These are phyloP conservation scores for Amaranthus palmeri DNA, from an alignment of 148 eudicot genomes.

Conservation along the genomic window DNA sequence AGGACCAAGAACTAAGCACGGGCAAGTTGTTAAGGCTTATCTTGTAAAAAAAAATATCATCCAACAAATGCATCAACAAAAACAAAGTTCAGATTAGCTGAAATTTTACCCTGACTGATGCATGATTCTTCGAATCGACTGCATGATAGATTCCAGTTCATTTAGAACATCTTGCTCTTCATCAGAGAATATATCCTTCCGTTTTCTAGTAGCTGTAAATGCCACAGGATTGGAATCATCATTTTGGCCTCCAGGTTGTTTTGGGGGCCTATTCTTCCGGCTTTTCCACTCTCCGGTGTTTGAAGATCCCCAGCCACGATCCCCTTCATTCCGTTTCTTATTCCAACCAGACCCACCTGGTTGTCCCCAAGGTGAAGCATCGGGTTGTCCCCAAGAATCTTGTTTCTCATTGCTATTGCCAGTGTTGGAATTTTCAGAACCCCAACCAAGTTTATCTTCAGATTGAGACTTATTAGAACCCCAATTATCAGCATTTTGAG, in stretches of 20 bases:
- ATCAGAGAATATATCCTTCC: slow-evolving; percentile 56
- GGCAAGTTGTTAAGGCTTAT: no score
- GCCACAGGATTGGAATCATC: slow-evolving; percentile 30
- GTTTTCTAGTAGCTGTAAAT: slow-evolving; percentile 56
- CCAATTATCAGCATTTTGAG: background rate
- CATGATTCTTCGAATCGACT: slow-evolving; percentile 64
- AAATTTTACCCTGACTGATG: slow-evolving; percentile 58
- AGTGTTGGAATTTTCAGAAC: background rate
- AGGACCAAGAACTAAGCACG: no score
- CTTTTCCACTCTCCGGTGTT: slow-evolving; percentile 59
- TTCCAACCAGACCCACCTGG: slow-evolving; percentile 26
- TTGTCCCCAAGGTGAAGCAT: slow-evolving; percentile 34
- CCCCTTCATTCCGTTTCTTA: slow-evolving; percentile 31
- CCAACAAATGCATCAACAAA: background rate
- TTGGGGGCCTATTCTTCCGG: slow-evolving; percentile 40
- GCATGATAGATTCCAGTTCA: slow-evolving; percentile 65
- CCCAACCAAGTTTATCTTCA: slow-evolving; percentile 1
- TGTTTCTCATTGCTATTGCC: slow-evolving; percentile 16
- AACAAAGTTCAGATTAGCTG: background rate
- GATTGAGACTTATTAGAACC: background rate
- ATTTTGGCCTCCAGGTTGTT: slow-evolving; percentile 30
- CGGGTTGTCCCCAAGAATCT: slow-evolving; percentile 33
- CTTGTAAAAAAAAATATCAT: background rate
- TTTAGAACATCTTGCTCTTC: slow-evolving; percentile 73
- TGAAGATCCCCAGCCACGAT: slow-evolving; percentile 63